Base-by-base conservation (phyloP, 2,329 filamentous ascomycete genomes). In the Cordyceps cicadae region DNA sequence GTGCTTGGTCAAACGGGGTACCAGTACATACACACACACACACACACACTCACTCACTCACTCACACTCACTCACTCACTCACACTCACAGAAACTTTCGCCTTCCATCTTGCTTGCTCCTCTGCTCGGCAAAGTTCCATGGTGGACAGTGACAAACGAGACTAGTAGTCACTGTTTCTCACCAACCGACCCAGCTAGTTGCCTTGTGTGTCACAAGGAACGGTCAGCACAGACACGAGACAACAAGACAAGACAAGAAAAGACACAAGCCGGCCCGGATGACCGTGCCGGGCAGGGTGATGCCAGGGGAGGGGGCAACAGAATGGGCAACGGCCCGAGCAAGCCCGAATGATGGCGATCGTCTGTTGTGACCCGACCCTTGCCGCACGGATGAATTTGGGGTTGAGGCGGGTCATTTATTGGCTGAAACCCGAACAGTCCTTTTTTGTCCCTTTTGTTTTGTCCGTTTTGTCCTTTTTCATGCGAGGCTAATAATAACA, bases 371-470 rank as follows among this genome's bases (percentile, higher is more conserved):
- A 29, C 24, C 24, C 24, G 24, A 24, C 48, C 48, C 39, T 51
- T 19, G 37, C 21, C 56, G n/a, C 56, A 45, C 39, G 26, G 56
- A 59, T 34, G 56, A 37, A 59, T 59, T 59, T 52, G 56, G 56
- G 37, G 56, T 59, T 52, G n/a, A 52, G 26, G 19, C 26, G n/a
- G 34, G n/a, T 26, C 7, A 11, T 19, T 48, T 32, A 51, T 51
- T 59, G 56, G 48, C 9, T 29, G 17, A 45, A 34, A 24, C n/a
- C 24, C 8, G 29, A 51, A 37, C 39, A 24, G 26, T 52, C 0
- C 1, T 51, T 9, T 50, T 43, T 24, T 24, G 24, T 4, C 4
- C 24, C 24, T 24, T 2, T n/a, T n/a, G n/a, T n/a, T 24, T 3
- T 24, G 4, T 24, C 24, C 0, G 2, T 51, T 9, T 50, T 43